These are phyloP conservation scores for Aspergillus leporis DNA, from an alignment of 495 filamentous ascomycete species.

Conservation along the genomic window DNA sequence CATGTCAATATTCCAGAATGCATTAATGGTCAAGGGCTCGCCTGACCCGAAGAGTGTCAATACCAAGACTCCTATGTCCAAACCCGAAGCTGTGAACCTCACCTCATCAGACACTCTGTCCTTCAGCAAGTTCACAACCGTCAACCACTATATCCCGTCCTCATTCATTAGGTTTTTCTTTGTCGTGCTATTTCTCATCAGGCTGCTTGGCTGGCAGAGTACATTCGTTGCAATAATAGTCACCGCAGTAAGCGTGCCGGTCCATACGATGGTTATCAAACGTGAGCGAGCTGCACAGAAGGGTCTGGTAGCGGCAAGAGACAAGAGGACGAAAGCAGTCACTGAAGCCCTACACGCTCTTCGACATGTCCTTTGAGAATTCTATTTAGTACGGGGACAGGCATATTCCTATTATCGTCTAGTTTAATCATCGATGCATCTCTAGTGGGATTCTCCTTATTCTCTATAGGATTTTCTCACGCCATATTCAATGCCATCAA, in stretches of 20 bases:
- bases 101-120: not conserved
- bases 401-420: conserved; percentile 3
- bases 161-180: not conserved
- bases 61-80: not conserved
- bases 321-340: conserved; percentile 2
- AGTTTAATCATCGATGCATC: conserved; percentile 57
- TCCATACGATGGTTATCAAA: conserved; percentile 4
- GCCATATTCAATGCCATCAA: conserved; percentile 31
- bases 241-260: not conserved
- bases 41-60: not conserved
- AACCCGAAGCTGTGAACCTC: conserved; percentile 2
- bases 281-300: not conserved
- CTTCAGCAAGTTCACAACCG: not conserved
- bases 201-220: not conserved
- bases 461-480: conserved; percentile 30
- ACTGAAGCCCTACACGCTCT: conserved; percentile 4
- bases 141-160: not conserved
- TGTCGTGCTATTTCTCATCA: not conserved
- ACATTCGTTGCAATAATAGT: not conserved
- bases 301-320: not conserved
- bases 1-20: not conserved
- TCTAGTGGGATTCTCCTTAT: conserved; percentile 68
- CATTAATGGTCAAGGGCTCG: not conserved
- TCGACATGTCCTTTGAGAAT: too few relatives aligned
- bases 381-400: too few relatives aligned